phyloP scores from a whole-genome alignment of 164 flowering plant species.

The Paratinospora sagittata region DNA sequence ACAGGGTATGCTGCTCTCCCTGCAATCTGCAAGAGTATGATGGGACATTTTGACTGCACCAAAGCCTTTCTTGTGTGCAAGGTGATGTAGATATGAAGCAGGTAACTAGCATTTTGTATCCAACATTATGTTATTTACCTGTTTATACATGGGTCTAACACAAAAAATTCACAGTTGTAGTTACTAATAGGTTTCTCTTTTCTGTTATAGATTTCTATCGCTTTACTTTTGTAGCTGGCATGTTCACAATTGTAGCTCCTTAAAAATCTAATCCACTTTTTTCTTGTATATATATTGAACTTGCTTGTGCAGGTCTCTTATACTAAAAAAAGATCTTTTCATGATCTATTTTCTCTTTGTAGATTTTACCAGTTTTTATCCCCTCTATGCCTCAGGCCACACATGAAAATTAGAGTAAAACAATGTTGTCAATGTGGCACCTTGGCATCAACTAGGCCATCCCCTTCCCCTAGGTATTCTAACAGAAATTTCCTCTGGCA shows the following conservation, averaged over 20 bases:
- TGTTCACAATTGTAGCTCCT: background rate
- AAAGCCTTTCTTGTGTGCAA: conserved; percentile 3
- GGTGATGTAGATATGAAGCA: conserved; percentile 12
- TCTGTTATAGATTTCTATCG: background rate
- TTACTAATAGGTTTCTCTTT: background rate
- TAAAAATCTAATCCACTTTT: background rate
- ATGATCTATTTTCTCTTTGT: background rate
- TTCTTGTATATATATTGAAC: background rate
- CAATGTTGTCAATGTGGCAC: background rate
- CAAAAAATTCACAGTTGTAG: background rate
- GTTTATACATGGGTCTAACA: background rate
- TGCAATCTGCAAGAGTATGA: conserved; percentile 6
- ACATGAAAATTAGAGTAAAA: background rate
- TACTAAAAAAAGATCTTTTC: background rate
- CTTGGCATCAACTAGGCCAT: background rate
- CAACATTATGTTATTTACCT: background rate
- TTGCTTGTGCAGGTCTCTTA: background rate
- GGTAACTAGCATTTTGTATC: conserved; percentile 1
- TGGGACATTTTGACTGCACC: conserved; percentile 1
- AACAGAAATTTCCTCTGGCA: background rate
- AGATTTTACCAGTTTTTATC: background rate
- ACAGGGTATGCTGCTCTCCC: conserved; percentile 6
- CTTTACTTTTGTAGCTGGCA: background rate
- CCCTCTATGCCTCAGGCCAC: background rate
- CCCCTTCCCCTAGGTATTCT: background rate